These are phyloP conservation scores for Tylopilus sp. DNA, from an alignment of 768 basidiomycete species.

Conservation along the genomic window DNA sequence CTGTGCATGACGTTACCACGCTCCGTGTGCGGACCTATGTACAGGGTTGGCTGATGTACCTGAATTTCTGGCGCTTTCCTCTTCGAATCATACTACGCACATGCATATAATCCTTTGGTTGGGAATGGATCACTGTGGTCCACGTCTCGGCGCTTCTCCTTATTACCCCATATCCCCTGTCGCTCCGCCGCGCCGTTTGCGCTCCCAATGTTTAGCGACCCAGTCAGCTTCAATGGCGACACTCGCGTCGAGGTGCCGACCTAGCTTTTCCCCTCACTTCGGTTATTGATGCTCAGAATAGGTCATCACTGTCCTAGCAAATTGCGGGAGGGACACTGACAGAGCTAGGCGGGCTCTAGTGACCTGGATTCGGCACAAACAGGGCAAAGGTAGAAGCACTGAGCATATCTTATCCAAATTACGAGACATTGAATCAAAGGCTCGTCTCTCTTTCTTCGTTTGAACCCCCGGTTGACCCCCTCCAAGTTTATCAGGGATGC, in stretches of 20 bases:
- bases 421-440: conserved; percentile 30
- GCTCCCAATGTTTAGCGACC: conserved; percentile 21
- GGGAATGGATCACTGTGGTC: background rate
- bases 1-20: conserved; percentile 6
- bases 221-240: conserved; percentile 26
- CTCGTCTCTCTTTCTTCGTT: background rate
- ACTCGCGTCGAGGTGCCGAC: conserved; percentile 29
- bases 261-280: background rate
- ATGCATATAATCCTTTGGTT: conserved; percentile 11
- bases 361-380: conserved; percentile 29
- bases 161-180: background rate
- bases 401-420: conserved; percentile 31
- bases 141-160: conserved; percentile 1
- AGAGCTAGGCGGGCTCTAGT: conserved; percentile 28
- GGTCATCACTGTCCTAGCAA: conserved; percentile 33
- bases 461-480: background rate
- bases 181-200: background rate
- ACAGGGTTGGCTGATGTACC: conserved; percentile 9
- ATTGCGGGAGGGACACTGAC: conserved; percentile 29
- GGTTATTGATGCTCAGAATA: conserved; percentile 6
- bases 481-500: conserved; percentile 30
- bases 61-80: conserved; percentile 14
- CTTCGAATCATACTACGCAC: conserved; percentile 3
- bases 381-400: conserved; percentile 27
- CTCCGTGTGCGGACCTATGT: conserved; percentile 13